Base-by-base conservation (phyloP, 192 early-diverging fungal species). In the Cetraspora pellucida region DNA sequence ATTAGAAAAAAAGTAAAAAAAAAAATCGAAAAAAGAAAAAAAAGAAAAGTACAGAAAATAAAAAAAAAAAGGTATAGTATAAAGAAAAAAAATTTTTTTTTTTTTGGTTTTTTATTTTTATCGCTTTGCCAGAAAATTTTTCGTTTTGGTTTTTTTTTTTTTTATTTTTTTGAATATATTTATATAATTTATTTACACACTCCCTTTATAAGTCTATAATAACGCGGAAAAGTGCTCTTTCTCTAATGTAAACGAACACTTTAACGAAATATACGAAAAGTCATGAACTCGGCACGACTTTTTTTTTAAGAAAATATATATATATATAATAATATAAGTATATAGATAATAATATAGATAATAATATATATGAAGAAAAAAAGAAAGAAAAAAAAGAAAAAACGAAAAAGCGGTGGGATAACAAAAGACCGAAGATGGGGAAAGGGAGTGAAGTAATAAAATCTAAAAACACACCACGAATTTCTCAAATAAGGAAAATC, bases 221-320 rank as follows among this genome's bases (percentile, higher is more conserved):
- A 19, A 19, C 19, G 63, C 8, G 63, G 27, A 27, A 68, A 68
- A 68, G 45, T 47, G 37, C 25, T 49, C 66, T 45, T 23, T 49
- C 10, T 47, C 37, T 37, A 37, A 37, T 37, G 37, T 68, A 68
- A 45, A 47, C 14, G 45, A 68, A 68, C 43, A 23, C 45, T 68
- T 68, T 68, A 11, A 49, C 19, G 25, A 68, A 47, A 68, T 47
- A 68, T 44, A 58, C 54, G 25, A 72, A 43, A 58, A 37, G 50
- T 30, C 71, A 43, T 72, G 50, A 72, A 58, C 50, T 72, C 49
- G 55, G 71, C 71, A 72, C 30, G 54, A 58, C 71, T 57, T 72
- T 67, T 25, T 59, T 37, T 5, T 28, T 28, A 61, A 61, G 28
- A 25, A 58, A 58, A 58, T 37, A 63, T 17, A 44, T 10, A 23